Conservation (phyloP, 1,284 basidiomycete species). For the Phlebopus sp. region DNA sequence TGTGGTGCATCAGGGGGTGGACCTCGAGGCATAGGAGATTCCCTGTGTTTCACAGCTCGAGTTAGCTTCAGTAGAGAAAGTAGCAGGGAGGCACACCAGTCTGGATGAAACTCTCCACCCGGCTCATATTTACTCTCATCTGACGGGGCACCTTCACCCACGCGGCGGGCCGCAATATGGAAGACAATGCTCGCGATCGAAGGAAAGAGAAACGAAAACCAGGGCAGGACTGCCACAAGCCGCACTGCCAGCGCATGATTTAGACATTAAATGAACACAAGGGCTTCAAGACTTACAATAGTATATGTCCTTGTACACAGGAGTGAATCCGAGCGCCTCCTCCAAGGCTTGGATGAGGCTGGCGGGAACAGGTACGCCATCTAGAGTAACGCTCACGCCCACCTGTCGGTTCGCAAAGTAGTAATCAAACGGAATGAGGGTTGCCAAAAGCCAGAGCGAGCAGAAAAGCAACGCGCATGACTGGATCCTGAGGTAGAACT, state of each 20-base stretch:
- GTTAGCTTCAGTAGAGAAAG: not conserved
- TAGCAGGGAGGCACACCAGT: slow-evolving; percentile 32
- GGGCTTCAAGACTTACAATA: slow-evolving; percentile 39
- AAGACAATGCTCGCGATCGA: slow-evolving; percentile 36
- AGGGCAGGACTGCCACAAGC: slow-evolving; percentile 46
- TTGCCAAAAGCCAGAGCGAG: slow-evolving; percentile 50
- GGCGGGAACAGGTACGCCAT: slow-evolving; percentile 36
- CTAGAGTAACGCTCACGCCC: slow-evolving; percentile 43
- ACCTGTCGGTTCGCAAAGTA: slow-evolving; percentile 50
- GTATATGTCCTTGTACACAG: slow-evolving; percentile 44
- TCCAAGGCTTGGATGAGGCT: slow-evolving; percentile 39
- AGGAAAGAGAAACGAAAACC: slow-evolving; percentile 47
- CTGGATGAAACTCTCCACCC: slow-evolving; percentile 24
- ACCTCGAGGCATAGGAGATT: slow-evolving; percentile 40
- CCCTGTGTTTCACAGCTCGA: slow-evolving; percentile 36
- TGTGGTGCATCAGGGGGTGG: slow-evolving; percentile 37
- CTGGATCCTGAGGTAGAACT: slow-evolving; percentile 33
- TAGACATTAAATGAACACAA: not conserved
- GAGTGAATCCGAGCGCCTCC: slow-evolving; percentile 39
- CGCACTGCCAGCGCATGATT: slow-evolving; percentile 32
- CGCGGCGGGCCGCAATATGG: slow-evolving; percentile 14
- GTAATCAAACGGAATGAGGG: slow-evolving; percentile 50
- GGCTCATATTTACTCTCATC: slow-evolving; percentile 68
- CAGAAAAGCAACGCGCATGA: slow-evolving; percentile 42
- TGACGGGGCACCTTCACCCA: slow-evolving; percentile 8